These are phyloP conservation scores for Phytophthora podocarpi DNA, from an alignment of 352 stramenopile genomes.

Conservation along the genomic window DNA sequence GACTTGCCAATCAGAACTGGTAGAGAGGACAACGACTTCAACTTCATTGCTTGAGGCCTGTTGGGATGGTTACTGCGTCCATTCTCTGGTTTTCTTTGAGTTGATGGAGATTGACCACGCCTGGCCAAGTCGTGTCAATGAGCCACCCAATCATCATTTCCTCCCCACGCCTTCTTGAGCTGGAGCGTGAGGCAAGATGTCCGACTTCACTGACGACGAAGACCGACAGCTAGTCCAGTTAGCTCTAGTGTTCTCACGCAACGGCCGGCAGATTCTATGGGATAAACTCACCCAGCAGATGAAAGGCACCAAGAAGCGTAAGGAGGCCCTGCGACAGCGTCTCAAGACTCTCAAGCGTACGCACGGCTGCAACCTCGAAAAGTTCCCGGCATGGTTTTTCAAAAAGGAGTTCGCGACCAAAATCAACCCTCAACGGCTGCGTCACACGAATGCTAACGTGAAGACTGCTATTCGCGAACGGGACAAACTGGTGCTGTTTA, in stretches of 20 bases:
- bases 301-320: constrained; percentile 32
- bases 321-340: constrained; percentile 47
- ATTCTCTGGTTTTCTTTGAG: constrained; percentile 4
- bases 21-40: background rate
- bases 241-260: constrained; percentile 20
- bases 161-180: background rate
- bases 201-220: constrained; percentile 61
- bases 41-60: constrained; percentile 6
- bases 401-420: constrained; percentile 8
- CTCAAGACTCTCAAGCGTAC: constrained; percentile 68
- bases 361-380: constrained; percentile 31
- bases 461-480: background rate
- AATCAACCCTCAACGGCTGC: background rate
- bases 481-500: background rate
- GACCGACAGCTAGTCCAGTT: constrained; percentile 63
- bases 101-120: constrained; percentile 35
- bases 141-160: background rate
- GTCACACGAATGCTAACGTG: background rate
- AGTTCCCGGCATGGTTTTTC: constrained; percentile 54
- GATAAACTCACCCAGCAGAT: constrained; percentile 35
- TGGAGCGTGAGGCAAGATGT: constrained; percentile 29
- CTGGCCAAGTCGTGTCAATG: constrained; percentile 23
- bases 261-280: constrained; percentile 37
- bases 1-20: background rate
- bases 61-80: constrained; percentile 10